Evolutionary conservation across 1,284 basidiomycete genomes (phyloP).

Genomic region (Lentinula novae-zelandiae): DNA sequence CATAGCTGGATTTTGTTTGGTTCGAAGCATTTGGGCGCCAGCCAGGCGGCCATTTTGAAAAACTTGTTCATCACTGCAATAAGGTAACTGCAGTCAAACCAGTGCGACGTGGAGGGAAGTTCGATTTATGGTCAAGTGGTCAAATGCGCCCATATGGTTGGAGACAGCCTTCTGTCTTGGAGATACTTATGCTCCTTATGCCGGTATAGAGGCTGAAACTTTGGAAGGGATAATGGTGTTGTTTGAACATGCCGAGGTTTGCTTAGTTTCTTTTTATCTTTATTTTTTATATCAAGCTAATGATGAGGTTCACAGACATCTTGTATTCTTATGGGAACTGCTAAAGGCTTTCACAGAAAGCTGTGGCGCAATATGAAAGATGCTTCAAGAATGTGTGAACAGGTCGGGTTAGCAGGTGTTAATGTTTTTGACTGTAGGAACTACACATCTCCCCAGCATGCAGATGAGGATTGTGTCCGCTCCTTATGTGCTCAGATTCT

Average conservation of each 20-base stretch:
- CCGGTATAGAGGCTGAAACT: background rate
- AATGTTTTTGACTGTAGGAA: background rate
- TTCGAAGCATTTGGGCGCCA: too few species aligned
- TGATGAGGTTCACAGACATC: background rate
- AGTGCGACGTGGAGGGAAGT: background rate
- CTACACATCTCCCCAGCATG: conserved; percentile 1
- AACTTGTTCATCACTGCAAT: too few species aligned
- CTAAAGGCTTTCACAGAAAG: background rate
- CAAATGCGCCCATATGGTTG: background rate
- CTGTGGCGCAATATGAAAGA: background rate
- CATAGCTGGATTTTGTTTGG: too few species aligned
- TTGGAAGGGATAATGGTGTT: background rate
- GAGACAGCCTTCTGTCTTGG: background rate
- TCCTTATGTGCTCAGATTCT: background rate
- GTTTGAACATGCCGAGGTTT: conserved; percentile 1
- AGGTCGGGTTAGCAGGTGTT: background rate
- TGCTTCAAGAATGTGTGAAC: background rate
- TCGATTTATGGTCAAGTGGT: background rate
- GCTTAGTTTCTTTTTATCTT: background rate
- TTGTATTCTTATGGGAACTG: background rate
- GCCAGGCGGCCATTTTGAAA: too few species aligned
- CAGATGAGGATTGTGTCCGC: background rate
- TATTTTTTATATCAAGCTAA: background rate
- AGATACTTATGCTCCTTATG: background rate
- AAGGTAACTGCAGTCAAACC: background rate